Percentiles rank a stretch among this genome's conserved stretches.
Evolutionary conservation across 768 basidiomycete genomes (phyloP).

Genomic region (Nidula microcarpa): DNA sequence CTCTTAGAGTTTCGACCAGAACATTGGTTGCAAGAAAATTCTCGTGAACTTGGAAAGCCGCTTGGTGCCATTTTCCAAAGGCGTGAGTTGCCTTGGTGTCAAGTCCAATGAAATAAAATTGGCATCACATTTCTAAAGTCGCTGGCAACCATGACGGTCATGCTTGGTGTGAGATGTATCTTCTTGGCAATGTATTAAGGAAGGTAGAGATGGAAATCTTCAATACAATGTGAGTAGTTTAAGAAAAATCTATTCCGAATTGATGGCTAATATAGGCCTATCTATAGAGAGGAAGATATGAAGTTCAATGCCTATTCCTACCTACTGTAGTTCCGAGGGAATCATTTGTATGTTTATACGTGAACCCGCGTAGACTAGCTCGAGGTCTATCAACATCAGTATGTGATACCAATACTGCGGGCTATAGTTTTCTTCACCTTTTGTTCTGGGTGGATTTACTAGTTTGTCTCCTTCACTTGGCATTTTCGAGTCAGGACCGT

Average conservation of each 20-base stretch:
- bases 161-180: constrained; percentile 40
- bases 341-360: background rate
- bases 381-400: too few species aligned
- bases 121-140: too few species aligned
- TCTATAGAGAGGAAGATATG: constrained; percentile 6
- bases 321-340: constrained; percentile 2
- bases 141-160: too few species aligned
- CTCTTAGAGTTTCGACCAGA: constrained; percentile 37
- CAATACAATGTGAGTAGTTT: constrained; percentile 22
- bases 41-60: constrained; percentile 33
- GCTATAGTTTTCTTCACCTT: too few species aligned
- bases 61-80: constrained; percentile 40
- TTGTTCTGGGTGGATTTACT: too few species aligned
- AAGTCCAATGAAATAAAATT: constrained; percentile 32
- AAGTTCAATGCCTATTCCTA: constrained; percentile 8
- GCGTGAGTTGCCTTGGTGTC: constrained; percentile 41
- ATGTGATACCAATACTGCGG: too few species aligned
- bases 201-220: constrained; percentile 29
- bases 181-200: constrained; percentile 37
- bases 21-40: constrained; percentile 34
- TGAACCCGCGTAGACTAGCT: too few species aligned
- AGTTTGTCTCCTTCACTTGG: too few species aligned
- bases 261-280: background rate
- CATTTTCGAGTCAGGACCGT: too few species aligned
- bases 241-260: background rate